phyloP scores from a whole-genome alignment of 2,329 filamentous ascomycete genomes.

The Fusarium drepaniforme region DNA sequence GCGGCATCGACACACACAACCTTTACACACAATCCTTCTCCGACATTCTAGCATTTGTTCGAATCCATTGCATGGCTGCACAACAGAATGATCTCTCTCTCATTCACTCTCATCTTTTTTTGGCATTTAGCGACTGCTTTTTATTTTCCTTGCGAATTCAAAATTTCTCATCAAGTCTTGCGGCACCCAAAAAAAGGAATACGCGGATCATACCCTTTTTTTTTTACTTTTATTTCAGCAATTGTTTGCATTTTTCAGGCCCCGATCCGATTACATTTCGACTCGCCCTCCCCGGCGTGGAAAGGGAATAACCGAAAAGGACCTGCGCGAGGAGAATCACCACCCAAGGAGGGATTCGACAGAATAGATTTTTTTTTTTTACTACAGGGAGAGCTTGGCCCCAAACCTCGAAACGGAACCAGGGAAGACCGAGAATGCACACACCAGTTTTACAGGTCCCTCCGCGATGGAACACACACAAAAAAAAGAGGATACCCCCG shows the following conservation, averaged over 20 bases:
- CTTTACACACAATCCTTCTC: constrained; percentile 27
- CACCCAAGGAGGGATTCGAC: constrained; percentile 42
- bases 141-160: constrained; percentile 48
- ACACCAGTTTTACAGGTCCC: constrained; percentile 41
- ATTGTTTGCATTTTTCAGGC: constrained; percentile 41
- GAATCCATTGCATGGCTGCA: constrained; percentile 49
- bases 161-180: constrained; percentile 51
- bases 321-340: constrained; percentile 33
- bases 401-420: constrained; percentile 43
- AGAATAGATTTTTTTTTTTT: constrained; percentile 37
- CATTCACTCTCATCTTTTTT: constrained; percentile 53
- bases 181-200: constrained; percentile 56
- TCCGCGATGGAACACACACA: constrained; percentile 27
- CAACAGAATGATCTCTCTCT: constrained; percentile 48
- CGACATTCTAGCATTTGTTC: constrained; percentile 43
- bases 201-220: constrained; percentile 54
- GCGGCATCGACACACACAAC: constrained; percentile 11
- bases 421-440: constrained; percentile 51
- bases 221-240: constrained; percentile 38
- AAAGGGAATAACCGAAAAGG: constrained; percentile 24
- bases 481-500: constrained; percentile 40
- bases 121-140: constrained; percentile 61
- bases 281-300: constrained; percentile 38
- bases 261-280: constrained; percentile 30
- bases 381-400: constrained; percentile 39